phyloP scores from a whole-genome alignment of 2,329 filamentous ascomycete genomes.

The Botryotinia narcissicola region DNA sequence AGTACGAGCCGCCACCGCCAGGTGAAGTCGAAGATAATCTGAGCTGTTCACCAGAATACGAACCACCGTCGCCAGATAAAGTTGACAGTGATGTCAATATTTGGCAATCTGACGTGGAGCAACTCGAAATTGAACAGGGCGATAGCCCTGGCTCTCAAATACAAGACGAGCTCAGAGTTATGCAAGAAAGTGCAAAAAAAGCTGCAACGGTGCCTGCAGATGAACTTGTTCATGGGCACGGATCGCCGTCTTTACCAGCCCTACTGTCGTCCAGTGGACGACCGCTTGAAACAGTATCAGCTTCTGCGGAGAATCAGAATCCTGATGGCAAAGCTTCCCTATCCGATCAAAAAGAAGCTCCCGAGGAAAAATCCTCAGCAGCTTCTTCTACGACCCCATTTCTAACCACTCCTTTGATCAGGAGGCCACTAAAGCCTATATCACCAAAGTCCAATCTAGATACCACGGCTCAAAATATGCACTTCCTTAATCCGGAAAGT shows the following conservation, averaged over 20 bases:
- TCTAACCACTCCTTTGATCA: background rate
- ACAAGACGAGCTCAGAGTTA: slow-evolving; percentile 21
- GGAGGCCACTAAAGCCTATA: background rate
- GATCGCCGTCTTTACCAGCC: background rate
- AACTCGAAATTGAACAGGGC: slow-evolving; percentile 4
- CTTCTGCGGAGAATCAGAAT: background rate
- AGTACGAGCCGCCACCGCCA: slow-evolving; percentile 22
- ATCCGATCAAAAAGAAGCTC: background rate
- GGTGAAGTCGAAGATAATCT: background rate
- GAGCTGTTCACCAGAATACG: slow-evolving; percentile 18
- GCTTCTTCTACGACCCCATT: background rate
- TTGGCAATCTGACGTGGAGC: slow-evolving; percentile 12
- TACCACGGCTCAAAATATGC: background rate
- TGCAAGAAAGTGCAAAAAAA: slow-evolving; percentile 14
- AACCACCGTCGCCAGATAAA: slow-evolving; percentile 20
- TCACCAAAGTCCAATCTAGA: background rate
- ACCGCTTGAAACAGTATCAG: background rate
- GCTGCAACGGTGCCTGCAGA: background rate
- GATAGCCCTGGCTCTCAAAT: slow-evolving; percentile 25
- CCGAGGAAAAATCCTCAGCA: background rate
- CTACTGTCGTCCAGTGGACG: background rate
- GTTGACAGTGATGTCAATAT: background rate
- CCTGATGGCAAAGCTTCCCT: background rate
- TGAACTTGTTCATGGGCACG: background rate
- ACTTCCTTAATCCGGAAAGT: background rate